phyloP scores from a whole-genome alignment of 805 yeast species.

The Lipomyces yamadae region DNA sequence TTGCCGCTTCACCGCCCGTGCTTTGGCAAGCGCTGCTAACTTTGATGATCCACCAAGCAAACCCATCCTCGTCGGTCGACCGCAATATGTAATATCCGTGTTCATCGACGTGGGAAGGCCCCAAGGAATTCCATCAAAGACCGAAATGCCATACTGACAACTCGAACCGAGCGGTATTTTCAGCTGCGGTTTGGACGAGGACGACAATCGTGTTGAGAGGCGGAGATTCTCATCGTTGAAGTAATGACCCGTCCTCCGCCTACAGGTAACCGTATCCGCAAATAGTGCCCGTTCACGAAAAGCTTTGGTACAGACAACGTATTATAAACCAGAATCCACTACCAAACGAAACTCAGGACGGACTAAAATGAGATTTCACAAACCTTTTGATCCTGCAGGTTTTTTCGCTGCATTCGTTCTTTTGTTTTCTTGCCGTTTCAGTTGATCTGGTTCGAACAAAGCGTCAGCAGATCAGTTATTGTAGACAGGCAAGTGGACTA shows the following conservation, averaged over 20 bases:
- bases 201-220: not conserved
- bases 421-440: slow-evolving; percentile 29
- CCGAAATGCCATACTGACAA: slow-evolving; percentile 15
- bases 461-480: not conserved
- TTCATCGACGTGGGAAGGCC: slow-evolving; percentile 7
- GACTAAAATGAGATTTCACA: slow-evolving; percentile 6
- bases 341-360: not conserved
- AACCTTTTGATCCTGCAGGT: slow-evolving; percentile 15
- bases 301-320: slow-evolving; percentile 19
- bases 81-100: slow-evolving; percentile 12
- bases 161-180: not conserved
- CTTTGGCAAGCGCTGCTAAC: slow-evolving; percentile 56
- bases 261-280: not conserved
- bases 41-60: slow-evolving; percentile 47
- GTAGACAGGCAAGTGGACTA: not conserved
- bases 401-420: slow-evolving; percentile 19
- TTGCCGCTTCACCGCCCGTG: slow-evolving; percentile 42
- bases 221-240: not conserved
- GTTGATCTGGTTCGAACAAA: slow-evolving; percentile 30
- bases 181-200: not conserved
- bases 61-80: slow-evolving; percentile 12
- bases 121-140: slow-evolving; percentile 30
- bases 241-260: slow-evolving; percentile 5
- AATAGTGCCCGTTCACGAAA: slow-evolving; percentile 1
- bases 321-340: slow-evolving; percentile 14